These are phyloP conservation scores for Colletotrichum lupini DNA, from an alignment of 2,329 filamentous ascomycete genomes.

Conservation along the genomic window DNA sequence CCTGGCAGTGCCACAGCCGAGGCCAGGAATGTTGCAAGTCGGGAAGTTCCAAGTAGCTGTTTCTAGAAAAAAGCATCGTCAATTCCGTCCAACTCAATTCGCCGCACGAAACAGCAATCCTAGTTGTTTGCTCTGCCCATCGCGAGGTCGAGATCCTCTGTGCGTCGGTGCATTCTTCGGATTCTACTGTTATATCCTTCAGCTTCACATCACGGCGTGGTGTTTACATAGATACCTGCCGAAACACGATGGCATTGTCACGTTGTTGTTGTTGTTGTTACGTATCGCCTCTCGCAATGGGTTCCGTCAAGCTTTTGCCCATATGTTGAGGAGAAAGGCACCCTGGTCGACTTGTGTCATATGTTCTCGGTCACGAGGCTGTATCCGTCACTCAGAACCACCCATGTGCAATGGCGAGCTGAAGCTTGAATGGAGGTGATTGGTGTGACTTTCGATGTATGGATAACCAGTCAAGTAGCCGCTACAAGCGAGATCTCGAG, in stretches of 20 bases:
- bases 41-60: constrained; percentile 2
- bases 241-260: neutral
- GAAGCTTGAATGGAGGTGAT: neutral
- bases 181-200: neutral
- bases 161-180: neutral
- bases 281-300: neutral
- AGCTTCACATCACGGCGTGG: neutral
- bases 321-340: neutral
- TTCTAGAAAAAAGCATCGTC: neutral
- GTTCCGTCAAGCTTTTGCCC: neutral
- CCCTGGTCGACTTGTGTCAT: constrained; percentile 14
- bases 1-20: constrained; percentile 1
- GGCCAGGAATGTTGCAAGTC: constrained; percentile 23
- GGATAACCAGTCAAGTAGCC: neutral
- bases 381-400: constrained; percentile 19
- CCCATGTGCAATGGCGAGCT: neutral
- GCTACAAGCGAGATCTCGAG: constrained; percentile 1
- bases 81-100: neutral
- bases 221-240: neutral
- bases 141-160: neutral
- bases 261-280: neutral
- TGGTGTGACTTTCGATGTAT: neutral
- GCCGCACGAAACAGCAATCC: constrained; percentile 7
- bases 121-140: neutral
- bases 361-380: constrained; percentile 24